Evolutionary conservation across 1,139 yeast genomes (phyloP), one percentile per base, ranked within the genome.

Genomic region (Yamadazyma pseudoaaseri): DNA sequence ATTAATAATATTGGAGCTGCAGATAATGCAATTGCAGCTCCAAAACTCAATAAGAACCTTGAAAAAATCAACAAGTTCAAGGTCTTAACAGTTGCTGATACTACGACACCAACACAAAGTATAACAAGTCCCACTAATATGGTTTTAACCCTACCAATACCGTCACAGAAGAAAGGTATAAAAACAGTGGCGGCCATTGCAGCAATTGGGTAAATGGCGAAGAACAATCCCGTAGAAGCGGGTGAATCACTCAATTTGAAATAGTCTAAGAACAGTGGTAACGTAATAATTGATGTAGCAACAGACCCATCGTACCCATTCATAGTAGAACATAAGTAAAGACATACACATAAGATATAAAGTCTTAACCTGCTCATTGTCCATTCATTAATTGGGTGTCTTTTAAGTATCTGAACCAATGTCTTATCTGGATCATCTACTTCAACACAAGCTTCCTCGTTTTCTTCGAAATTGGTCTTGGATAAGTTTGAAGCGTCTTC

Each of bases 291-390:
- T 15, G 46, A 33, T 8, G 45, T 39, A 37, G 46, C 39, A 10
- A 49, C 38, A 4, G 49, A 42, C 10, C 54, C 52, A 42, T 50
- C 54, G 30, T 37, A 50, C 5, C 54, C 54, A 37, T 41, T 41
- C 37, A 37, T 41, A 7, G 53, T 49, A 3, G 49, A 38, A 34
- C 38, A 35, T 6, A 48, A 39, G 26, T 50, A 50, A 11, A 47
- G 40, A 10, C 45, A 35, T 6, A 37, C 21, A 35, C 52, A 44
- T 17, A 33, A 32, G n/a, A 34, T 15, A 21, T 42, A 42, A n/a
- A 36, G 34, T 27, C 32, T 27, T 6, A 34, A 25, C 24, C 37
- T 21, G 20, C 20, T 18, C 13, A 25, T 27, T 8, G 37, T 18
- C 34, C 35, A 38, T 15, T 30, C 38, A n/a, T 16, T 7, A 2